Conservation (phyloP, 768 basidiomycete species). For the Tylopilus plumbeoviolaceoides region DNA sequence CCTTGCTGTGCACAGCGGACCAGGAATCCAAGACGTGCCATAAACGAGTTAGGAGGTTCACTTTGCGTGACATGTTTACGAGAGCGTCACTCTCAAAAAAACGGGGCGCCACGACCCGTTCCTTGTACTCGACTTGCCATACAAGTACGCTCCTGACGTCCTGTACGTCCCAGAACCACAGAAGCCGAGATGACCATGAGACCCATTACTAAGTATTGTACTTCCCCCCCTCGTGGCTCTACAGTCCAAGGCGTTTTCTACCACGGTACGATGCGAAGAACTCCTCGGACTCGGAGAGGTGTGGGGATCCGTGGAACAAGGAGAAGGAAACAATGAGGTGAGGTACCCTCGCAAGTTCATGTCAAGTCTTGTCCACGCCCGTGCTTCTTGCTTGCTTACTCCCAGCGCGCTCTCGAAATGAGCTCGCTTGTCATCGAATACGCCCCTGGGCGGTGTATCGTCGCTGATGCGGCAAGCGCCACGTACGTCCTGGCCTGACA, state of each 20-base stretch:
- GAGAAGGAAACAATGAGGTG: background rate
- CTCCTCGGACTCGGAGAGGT: conserved; percentile 15
- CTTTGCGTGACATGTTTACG: conserved; percentile 1
- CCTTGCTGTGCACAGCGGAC: background rate
- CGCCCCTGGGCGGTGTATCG: background rate
- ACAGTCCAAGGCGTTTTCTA: no score
- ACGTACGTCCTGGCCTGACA: background rate
- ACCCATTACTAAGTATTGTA: background rate
- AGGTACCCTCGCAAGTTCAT: background rate
- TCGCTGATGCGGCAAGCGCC: no score
- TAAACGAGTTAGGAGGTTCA: conserved; percentile 14
- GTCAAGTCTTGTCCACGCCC: background rate
- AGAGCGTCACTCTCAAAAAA: background rate
- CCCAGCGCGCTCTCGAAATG: background rate
- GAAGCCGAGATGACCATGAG: conserved; percentile 1
- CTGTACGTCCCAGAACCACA: conserved; percentile 4
- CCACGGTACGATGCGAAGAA: background rate
- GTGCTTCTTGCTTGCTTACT: background rate
- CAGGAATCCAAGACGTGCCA: conserved; percentile 5
- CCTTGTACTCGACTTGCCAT: background rate
- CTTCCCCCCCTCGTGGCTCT: background rate
- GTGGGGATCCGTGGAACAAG: background rate
- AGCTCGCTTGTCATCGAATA: background rate
- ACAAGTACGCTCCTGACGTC: background rate
- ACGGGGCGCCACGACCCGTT: no score